phyloP scores from a whole-genome alignment of 1,139 yeast species.

The Taiozyma onychis region DNA sequence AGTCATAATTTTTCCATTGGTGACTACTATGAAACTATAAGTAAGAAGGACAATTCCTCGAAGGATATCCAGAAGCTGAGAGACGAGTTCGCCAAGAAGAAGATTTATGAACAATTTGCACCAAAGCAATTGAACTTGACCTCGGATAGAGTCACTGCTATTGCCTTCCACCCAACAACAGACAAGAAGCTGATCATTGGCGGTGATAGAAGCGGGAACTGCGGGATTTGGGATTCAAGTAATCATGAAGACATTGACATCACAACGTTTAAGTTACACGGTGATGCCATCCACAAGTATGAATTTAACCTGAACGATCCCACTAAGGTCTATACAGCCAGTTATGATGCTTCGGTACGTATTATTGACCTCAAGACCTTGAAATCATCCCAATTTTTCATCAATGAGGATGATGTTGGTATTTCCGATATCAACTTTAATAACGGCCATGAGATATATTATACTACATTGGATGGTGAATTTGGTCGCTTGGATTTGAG shows the following conservation, averaged over 20 bases:
- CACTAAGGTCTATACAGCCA: constrained; percentile 56
- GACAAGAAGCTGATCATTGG: constrained; percentile 64
- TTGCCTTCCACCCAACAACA: constrained; percentile 69
- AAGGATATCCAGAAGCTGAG: constrained; percentile 41
- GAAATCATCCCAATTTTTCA: constrained; percentile 52
- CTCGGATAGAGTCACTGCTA: constrained; percentile 65
- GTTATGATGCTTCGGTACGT: constrained; percentile 86
- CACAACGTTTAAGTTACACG: constrained; percentile 66
- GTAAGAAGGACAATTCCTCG: constrained; percentile 30
- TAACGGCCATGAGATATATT: constrained; percentile 51
- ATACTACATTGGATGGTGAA: constrained; percentile 76
- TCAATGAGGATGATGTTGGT: constrained; percentile 52
- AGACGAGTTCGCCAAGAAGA: constrained; percentile 44
- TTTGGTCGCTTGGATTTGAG: constrained; percentile 69
- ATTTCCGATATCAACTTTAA: constrained; percentile 51
- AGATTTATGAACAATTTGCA: constrained; percentile 49
- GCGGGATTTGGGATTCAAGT: constrained; percentile 87
- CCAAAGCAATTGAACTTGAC: constrained; percentile 72
- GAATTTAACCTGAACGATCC: constrained; percentile 45
- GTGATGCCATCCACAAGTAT: constrained; percentile 64
- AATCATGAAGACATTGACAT: constrained; percentile 43
- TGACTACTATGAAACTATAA: constrained; percentile 58
- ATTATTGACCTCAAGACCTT: constrained; percentile 59
- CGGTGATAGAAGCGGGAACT: constrained; percentile 80
- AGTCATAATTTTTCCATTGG: constrained; percentile 66